phyloP scores from a whole-genome alignment of 768 basidiomycete genomes.

The Leccinum subtestaceum region DNA sequence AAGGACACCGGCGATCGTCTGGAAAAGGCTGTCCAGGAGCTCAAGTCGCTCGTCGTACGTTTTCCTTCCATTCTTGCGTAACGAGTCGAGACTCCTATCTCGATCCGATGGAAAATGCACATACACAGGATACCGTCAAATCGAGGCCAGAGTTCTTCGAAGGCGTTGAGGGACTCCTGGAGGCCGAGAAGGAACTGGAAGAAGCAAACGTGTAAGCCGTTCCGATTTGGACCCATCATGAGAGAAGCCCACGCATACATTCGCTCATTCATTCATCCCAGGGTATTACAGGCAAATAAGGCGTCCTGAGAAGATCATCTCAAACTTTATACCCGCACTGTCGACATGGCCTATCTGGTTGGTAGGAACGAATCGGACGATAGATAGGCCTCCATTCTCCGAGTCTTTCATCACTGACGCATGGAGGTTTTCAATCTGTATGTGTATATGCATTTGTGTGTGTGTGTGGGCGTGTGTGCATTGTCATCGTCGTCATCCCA shows the following conservation, averaged over 20 bases:
- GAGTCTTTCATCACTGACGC: slow-evolving; percentile 17
- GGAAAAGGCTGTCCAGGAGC: slow-evolving; percentile 58
- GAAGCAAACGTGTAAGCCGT: slow-evolving; percentile 44
- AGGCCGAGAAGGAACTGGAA: slow-evolving; percentile 59
- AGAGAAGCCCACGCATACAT: background rate
- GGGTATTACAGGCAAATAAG: slow-evolving; percentile 11
- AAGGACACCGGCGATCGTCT: slow-evolving; percentile 60
- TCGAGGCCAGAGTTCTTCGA: slow-evolving; percentile 29
- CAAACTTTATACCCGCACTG: slow-evolving; percentile 18
- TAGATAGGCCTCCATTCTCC: slow-evolving; percentile 6
- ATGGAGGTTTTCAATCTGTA: slow-evolving; percentile 10
- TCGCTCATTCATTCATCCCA: slow-evolving; percentile 26
- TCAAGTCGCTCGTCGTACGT: slow-evolving; percentile 69
- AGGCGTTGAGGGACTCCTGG: slow-evolving; percentile 40
- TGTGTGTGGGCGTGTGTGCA: background rate
- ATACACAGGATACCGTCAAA: slow-evolving; percentile 28
- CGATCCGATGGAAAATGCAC: background rate
- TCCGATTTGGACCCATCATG: background rate
- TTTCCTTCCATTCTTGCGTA: slow-evolving; percentile 17
- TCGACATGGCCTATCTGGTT: slow-evolving; percentile 4
- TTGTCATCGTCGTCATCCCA: slow-evolving; percentile 7
- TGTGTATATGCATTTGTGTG: background rate
- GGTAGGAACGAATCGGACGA: background rate
- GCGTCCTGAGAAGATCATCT: slow-evolving; percentile 20
- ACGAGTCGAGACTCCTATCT: slow-evolving; percentile 14